A percentile compares a stretch with the other conserved stretches of the same genome.
Conservation (phyloP, 371 early-diverging fungal species). For the Mortierella sp. region DNA sequence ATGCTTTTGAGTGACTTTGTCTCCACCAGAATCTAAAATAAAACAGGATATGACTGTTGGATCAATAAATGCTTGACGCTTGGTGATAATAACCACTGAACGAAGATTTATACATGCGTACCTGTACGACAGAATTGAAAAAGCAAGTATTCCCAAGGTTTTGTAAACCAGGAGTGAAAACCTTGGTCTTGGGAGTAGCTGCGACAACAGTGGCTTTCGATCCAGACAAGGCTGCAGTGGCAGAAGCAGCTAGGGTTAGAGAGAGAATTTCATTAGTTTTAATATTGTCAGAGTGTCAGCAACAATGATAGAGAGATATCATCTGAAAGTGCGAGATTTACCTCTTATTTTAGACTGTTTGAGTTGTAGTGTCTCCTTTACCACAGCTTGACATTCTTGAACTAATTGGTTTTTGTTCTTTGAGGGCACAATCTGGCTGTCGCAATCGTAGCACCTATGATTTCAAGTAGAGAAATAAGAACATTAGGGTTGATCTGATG, state of each 20-base stretch:
- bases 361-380: constrained; percentile 19
- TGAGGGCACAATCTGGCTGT: constrained; percentile 30
- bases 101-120: neutral
- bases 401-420: constrained; percentile 49
- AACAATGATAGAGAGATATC: neutral
- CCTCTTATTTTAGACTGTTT: constrained; percentile 37
- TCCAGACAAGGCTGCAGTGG: neutral
- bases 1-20: constrained; percentile 43
- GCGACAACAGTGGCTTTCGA: neutral
- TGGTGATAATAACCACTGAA: neutral
- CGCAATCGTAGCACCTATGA: constrained; percentile 57
- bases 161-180: constrained; percentile 73
- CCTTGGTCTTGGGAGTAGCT: constrained; percentile 38
- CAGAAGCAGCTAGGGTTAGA: neutral
- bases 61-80: neutral
- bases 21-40: constrained; percentile 27
- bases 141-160: constrained; percentile 96
- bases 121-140: constrained; percentile 88
- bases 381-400: constrained; percentile 27
- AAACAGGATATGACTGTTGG: neutral
- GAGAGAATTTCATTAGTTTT: neutral
- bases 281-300: too few relatives aligned
- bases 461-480: neutral
- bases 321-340: neutral
- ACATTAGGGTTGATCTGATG: neutral